Evolutionary conservation across 2,329 filamentous ascomycete species (phyloP), one percentile per base, ranked within the genome.

Genomic region (Aspergillus clavatus): DNA sequence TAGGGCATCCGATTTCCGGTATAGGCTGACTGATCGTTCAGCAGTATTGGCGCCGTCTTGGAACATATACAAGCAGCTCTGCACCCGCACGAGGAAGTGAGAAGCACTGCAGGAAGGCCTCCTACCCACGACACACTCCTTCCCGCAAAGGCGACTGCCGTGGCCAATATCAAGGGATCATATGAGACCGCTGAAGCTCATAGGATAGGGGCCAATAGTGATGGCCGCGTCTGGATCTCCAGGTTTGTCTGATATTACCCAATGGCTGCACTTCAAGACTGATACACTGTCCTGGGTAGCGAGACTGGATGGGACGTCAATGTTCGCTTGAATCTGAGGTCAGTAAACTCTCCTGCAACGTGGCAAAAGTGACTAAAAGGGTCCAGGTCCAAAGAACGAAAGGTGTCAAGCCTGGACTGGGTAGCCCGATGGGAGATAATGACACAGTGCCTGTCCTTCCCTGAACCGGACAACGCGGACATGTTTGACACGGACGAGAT

Each of bases 401-500:
- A 26, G 6, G 40, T 40, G 5, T 45, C 28, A 18, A 43, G 27
- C 19, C 6, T 42, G 12, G 37, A 43, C 19, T 45, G 37, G 18
- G 43, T 33, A 12, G 28, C 22, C 16, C 24, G 27, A 26, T 39
- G 37, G 35, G 38, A 44, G 42, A n/a, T 4, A 19, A 36, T 27
- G 4, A 43, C 35, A 16, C 19, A 33, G n/a, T 45, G 51, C 23
- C 38, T 45, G 18, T 51, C 42, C 7, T 26, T 19, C 16, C n/a
- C 8, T 27, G 41, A 38, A 10, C 22, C 31, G 18, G 39, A 43
- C 16, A 39, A 44, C 33, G 21, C 40, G 26, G 46, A 42, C 24
- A 43, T 44, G 43, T 49, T 46, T 40, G 48, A 45, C n/a, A 42
- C 42, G 14, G 40, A 52, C 23, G 44, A 46, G 36, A 18, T 46